Base-by-base conservation (phyloP, 140 eudicot species). In the Senecio squalidus region DNA sequence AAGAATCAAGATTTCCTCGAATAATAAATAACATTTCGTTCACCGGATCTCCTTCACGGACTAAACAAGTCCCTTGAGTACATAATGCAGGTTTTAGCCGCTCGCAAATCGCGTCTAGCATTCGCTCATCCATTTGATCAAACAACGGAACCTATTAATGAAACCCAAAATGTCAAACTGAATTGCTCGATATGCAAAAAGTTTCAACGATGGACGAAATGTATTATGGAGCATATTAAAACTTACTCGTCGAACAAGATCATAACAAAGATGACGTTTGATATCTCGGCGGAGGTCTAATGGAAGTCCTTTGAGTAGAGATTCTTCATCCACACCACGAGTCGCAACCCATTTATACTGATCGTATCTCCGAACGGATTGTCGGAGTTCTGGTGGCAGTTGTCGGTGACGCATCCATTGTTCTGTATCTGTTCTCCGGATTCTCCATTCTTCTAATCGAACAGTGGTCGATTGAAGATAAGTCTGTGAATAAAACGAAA, bases 391-490 rank as follows among this genome's bases (percentile, higher is more conserved):
- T 15, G 69, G 88, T 11, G 95, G 95, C 59, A 88, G 78, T 67
- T 88, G 94, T 58, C 96, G 78, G 59, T 88, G 96, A 50, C 62
- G 95, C 96, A 88, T 88, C 96, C 96, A 88, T 20, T 82, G 96
- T 53, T 88, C 96, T 0, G 96, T 88, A 67, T 88, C 96, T 0
- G 83, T 81, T 76, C 95, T 84, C 82, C 69, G 71, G 62, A 82
- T 77, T 57, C 94, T 84, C 96, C 96, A 88, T 55, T 88, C 96
- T 53, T 88, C 95, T 70, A 88, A 60, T 56, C 96, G 76, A 71
- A 79, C 83, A 0, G 95, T 81, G 31, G 85, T 84, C 8, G 96
- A 88, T 70, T 88, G 91, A 38, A 88, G 91, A 51, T 88, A 88
- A 1, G 83, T 88, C 96, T 72, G 41, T 64, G 41, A 57, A 39